Evolutionary conservation across 371 early-diverging fungal genomes (phyloP).

Genomic region (Choanephora cucurbitarum): DNA sequence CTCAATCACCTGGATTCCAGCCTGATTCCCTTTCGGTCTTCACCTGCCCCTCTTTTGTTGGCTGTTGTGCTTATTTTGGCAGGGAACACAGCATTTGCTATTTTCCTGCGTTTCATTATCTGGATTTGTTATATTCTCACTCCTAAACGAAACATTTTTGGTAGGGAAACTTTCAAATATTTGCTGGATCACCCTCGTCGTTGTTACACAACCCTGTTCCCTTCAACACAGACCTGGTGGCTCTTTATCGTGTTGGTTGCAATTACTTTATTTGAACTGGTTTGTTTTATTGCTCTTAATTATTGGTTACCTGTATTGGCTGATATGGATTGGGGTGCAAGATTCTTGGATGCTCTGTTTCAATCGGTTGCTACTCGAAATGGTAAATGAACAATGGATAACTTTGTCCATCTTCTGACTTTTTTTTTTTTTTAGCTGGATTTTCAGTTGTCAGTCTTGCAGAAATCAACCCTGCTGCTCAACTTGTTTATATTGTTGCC

Average conservation of each 20-base stretch:
- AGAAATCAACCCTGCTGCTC: constrained; percentile 49
- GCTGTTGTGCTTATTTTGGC: constrained; percentile 36
- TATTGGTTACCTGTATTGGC: constrained; percentile 46
- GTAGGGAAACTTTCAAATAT: constrained; percentile 41
- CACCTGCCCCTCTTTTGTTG: constrained; percentile 41
- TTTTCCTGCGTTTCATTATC: constrained; percentile 43
- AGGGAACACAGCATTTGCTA: constrained; percentile 51
- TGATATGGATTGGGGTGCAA: constrained; percentile 43
- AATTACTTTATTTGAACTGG: constrained; percentile 41
- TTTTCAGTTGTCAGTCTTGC: constrained; percentile 44
- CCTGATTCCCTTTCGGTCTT: constrained; percentile 45
- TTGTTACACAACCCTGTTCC: constrained; percentile 48
- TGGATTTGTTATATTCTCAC: constrained; percentile 38
- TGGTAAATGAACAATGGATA: constrained; percentile 25
- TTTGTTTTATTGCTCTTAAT: constrained; percentile 47
- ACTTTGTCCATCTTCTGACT: neutral
- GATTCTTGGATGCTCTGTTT: constrained; percentile 49
- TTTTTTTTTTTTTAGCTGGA: constrained; percentile 34
- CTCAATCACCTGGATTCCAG: constrained; percentile 43
- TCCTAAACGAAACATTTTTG: constrained; percentile 31
- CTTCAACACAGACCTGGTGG: constrained; percentile 52
- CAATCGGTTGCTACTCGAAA: constrained; percentile 52
- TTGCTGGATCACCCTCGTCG: constrained; percentile 51
- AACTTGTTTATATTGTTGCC: constrained; percentile 49
- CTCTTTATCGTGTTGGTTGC: constrained; percentile 37